A percentile compares a stretch with the other conserved stretches of the same genome.
These are phyloP conservation scores for Phytophthora hibernalis DNA, from an alignment of 352 stramenopile species.

Conservation along the genomic window DNA sequence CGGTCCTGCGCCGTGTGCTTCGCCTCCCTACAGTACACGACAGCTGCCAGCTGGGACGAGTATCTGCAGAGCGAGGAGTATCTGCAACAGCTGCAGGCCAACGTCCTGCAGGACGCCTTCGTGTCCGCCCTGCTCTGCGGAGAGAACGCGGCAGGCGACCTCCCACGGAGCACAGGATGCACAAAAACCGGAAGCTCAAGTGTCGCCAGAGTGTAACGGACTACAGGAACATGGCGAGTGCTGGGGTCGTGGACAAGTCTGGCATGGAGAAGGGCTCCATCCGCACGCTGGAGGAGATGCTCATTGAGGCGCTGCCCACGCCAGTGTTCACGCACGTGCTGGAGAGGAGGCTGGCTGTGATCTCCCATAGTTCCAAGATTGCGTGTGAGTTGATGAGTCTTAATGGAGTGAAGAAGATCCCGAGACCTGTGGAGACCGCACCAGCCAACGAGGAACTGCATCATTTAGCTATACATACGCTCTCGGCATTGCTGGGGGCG, in stretches of 20 bases:
- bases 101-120: constrained; percentile 80
- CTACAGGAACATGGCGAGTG: constrained; percentile 86
- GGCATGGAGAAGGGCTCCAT: constrained; percentile 82
- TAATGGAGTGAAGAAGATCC: constrained; percentile 50
- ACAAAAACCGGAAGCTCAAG: constrained; percentile 85
- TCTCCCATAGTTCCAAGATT: constrained; percentile 82
- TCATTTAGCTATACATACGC: constrained; percentile 84
- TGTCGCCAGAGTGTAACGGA: constrained; percentile 83
- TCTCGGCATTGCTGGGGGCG: constrained; percentile 68
- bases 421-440: constrained; percentile 44
- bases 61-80: constrained; percentile 87
- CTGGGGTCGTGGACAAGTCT: constrained; percentile 72
- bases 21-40: constrained; percentile 76
- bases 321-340: constrained; percentile 81
- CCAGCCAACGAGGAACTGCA: constrained; percentile 72
- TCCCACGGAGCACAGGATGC: constrained; percentile 89
- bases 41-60: constrained; percentile 77
- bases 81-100: constrained; percentile 71
- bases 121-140: constrained; percentile 83
- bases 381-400: constrained; percentile 62
- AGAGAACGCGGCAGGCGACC: constrained; percentile 68
- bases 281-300: constrained; percentile 82
- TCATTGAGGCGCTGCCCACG: constrained; percentile 77
- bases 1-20: constrained; percentile 83
- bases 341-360: constrained; percentile 79